phyloP scores from a whole-genome alignment of 208 protist species.

The Leptomonas seymouri region DNA sequence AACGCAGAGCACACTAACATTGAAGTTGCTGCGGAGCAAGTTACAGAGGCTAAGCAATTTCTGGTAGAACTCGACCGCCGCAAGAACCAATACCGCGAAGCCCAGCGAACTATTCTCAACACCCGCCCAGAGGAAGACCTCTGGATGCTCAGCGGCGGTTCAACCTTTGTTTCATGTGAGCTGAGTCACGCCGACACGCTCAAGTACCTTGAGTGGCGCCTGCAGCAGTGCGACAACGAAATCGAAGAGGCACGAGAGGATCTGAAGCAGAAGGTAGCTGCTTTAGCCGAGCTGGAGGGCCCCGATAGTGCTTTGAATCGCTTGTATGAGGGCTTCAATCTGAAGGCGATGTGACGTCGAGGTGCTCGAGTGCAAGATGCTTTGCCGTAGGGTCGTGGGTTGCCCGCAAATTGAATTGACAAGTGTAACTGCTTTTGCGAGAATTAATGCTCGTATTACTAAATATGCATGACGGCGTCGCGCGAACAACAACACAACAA shows the following conservation, averaged over 20 bases:
- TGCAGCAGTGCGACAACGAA: slow-evolving; percentile 56
- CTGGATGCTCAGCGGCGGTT: slow-evolving; percentile 78
- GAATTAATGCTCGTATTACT: too few relatives aligned
- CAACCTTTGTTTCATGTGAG: slow-evolving; percentile 80
- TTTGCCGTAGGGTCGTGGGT: too few relatives aligned
- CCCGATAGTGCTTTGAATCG: slow-evolving; percentile 70
- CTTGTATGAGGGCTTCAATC: slow-evolving; percentile 74
- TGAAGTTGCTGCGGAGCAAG: slow-evolving; percentile 68
- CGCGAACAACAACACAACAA: too few relatives aligned
- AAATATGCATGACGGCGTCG: too few relatives aligned
- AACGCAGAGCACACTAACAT: slow-evolving; percentile 38
- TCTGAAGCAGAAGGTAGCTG: slow-evolving; percentile 80
- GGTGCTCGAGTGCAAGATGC: background rate
- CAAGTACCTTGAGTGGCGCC: slow-evolving; percentile 63
- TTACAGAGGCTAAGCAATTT: slow-evolving; percentile 66
- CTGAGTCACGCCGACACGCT: slow-evolving; percentile 54
- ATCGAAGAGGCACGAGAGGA: slow-evolving; percentile 67
- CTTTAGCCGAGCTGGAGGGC: slow-evolving; percentile 76
- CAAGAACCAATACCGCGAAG: slow-evolving; percentile 84
- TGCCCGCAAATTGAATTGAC: too few relatives aligned
- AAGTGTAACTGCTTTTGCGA: too few relatives aligned
- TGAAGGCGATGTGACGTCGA: slow-evolving; percentile 37
- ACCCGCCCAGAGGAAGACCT: slow-evolving; percentile 49
- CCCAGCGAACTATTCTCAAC: slow-evolving; percentile 54
- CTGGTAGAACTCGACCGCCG: slow-evolving; percentile 77